Percentiles rank a stretch among this genome's conserved stretches.
Conservation (phyloP, 192 early-diverging fungal genomes). For the Podila verticillata region DNA sequence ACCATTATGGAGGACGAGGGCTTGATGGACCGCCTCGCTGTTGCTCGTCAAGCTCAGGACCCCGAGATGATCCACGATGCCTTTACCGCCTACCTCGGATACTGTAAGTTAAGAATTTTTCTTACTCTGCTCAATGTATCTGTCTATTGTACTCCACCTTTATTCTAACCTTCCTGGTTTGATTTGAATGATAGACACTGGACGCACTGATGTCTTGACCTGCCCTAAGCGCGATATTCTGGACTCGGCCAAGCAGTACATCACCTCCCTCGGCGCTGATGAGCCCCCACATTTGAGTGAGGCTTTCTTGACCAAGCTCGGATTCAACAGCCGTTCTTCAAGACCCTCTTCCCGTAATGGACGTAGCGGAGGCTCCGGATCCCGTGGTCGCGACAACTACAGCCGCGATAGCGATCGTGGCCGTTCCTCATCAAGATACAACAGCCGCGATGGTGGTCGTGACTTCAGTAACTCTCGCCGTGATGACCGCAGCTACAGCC, state of each 20-base stretch:
- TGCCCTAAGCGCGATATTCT: slow-evolving; percentile 50
- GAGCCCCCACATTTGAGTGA: slow-evolving; percentile 56
- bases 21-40: slow-evolving; percentile 18
- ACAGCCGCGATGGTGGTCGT: not conserved
- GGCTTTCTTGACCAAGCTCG: slow-evolving; percentile 53
- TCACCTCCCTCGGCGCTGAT: slow-evolving; percentile 50
- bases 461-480: not conserved
- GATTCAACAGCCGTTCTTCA: slow-evolving; percentile 23
- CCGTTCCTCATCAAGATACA: slow-evolving; percentile 14
- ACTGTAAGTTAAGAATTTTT: slow-evolving; percentile 20
- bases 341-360: slow-evolving; percentile 4
- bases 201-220: slow-evolving; percentile 50
- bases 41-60: slow-evolving; percentile 54
- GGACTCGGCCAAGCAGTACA: slow-evolving; percentile 43
- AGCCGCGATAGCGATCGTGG: slow-evolving; percentile 17
- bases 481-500: not conserved
- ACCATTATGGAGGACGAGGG: slow-evolving; percentile 43
- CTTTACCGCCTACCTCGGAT: slow-evolving; percentile 68
- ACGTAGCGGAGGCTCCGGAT: slow-evolving; percentile 12
- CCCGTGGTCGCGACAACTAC: slow-evolving; percentile 13
- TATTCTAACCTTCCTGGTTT: not conserved
- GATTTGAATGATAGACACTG: slow-evolving; percentile 44
- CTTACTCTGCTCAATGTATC: no score
- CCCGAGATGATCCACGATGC: slow-evolving; percentile 61
- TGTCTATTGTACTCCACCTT: not conserved